phyloP scores from a whole-genome alignment of 352 stramenopile genomes.

The Thraustochytrium sp. region DNA sequence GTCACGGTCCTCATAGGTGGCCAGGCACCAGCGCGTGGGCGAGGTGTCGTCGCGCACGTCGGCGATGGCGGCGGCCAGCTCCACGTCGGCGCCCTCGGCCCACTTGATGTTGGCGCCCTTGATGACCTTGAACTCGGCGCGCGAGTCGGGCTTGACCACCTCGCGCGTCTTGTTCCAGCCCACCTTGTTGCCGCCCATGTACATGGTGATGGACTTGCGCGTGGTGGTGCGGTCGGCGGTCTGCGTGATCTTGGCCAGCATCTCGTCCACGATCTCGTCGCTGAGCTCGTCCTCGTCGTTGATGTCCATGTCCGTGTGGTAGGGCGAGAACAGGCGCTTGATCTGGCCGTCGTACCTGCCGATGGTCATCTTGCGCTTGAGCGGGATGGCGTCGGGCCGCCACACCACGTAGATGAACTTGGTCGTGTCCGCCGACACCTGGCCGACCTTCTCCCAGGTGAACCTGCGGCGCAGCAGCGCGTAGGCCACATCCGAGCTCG shows the following conservation, averaged over 20 bases:
- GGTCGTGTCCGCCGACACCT: conserved; percentile 44
- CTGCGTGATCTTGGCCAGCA: conserved; percentile 49
- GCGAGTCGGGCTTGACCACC: conserved; percentile 15
- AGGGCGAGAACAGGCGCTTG: conserved; percentile 48
- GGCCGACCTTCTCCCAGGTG: conserved; percentile 46
- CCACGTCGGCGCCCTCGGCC: conserved; percentile 11
- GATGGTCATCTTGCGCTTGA: conserved; percentile 50
- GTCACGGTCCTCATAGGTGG: conserved; percentile 36
- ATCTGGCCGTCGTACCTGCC: conserved; percentile 42
- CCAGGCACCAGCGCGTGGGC: conserved; percentile 18
- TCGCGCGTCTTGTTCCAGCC: conserved; percentile 9
- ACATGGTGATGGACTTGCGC: background rate
- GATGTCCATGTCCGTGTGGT: conserved; percentile 47
- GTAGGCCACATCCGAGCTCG: conserved; percentile 41
- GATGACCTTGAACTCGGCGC: background rate
- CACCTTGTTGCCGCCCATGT: background rate
- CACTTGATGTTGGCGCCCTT: conserved; percentile 41
- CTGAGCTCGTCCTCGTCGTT: conserved; percentile 43
- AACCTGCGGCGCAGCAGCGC: conserved; percentile 39
- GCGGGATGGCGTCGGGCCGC: conserved; percentile 44
- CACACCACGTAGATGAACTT: conserved; percentile 49
- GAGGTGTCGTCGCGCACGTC: conserved; percentile 25
- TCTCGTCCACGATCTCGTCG: conserved; percentile 42
- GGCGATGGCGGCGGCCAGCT: conserved; percentile 28
- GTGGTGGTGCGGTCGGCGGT: conserved; percentile 22